Percentiles rank a stretch among this genome's conserved stretches.
These are phyloP conservation scores for Vinca minor DNA, from an alignment of 257 asterid species.

Conservation along the genomic window DNA sequence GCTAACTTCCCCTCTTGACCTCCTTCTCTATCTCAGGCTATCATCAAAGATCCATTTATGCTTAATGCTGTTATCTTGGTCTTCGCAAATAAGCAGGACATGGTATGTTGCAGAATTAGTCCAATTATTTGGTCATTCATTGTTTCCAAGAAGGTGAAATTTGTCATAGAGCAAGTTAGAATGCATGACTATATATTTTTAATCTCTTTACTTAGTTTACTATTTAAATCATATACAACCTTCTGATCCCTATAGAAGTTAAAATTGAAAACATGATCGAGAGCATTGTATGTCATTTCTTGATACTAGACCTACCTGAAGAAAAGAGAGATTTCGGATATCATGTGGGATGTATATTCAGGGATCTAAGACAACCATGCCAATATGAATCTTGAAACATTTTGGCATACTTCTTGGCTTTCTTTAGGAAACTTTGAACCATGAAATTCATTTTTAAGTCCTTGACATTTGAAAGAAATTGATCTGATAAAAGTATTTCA, in stretches of 20 bases:
- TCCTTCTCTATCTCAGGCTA: slow-evolving; percentile 46
- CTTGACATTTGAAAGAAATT: too few relatives aligned
- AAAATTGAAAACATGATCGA: not conserved
- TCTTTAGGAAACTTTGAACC: not conserved
- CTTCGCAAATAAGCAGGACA: slow-evolving; percentile 94
- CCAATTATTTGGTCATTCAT: not conserved
- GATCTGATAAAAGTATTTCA: not conserved
- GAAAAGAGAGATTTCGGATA: not conserved
- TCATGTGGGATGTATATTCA: not conserved
- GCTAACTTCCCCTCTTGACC: slow-evolving; percentile 13
- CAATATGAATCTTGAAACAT: not conserved
- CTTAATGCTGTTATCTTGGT: slow-evolving; percentile 89
- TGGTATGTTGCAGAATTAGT: slow-evolving; percentile 41
- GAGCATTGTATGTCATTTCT: not conserved
- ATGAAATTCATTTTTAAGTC: not conserved
- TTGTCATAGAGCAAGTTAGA: not conserved
- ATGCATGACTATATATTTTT: not conserved
- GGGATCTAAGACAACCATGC: not conserved
- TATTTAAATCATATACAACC: not conserved
- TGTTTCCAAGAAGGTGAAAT: not conserved
- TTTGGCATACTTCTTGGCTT: not conserved
- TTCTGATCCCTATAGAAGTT: not conserved
- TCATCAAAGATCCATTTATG: slow-evolving; percentile 90
- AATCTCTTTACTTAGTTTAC: not conserved
- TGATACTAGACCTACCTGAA: not conserved